Percentiles rank a stretch among this genome's conserved stretches.
These are phyloP conservation scores for Xylariomycetidae sp. DNA, from an alignment of 2,329 filamentous ascomycete species.

Conservation along the genomic window DNA sequence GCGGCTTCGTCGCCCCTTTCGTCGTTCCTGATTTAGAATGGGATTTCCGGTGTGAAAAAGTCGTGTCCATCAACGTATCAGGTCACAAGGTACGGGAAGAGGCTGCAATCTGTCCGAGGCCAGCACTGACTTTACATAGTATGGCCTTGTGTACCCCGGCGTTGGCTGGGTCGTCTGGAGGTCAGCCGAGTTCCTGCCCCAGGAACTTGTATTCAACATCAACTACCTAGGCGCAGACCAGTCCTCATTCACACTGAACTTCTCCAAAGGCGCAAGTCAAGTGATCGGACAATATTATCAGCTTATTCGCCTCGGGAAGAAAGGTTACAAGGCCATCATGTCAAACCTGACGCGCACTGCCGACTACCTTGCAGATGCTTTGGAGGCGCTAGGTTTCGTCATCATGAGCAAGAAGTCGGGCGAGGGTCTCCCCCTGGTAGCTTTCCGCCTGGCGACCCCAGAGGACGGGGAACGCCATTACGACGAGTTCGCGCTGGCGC, in stretches of 20 bases:
- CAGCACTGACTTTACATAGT: slow-evolving; percentile 28
- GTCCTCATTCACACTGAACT: slow-evolving; percentile 94
- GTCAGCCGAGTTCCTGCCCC: slow-evolving; percentile 73
- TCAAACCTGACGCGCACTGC: slow-evolving; percentile 84
- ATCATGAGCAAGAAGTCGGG: slow-evolving; percentile 82
- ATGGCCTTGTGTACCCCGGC: slow-evolving; percentile 73
- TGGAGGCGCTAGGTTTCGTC: slow-evolving; percentile 73
- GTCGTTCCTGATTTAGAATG: slow-evolving; percentile 78
- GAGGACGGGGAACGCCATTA: slow-evolving; percentile 54
- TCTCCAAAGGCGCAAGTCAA: slow-evolving; percentile 90
- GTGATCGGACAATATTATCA: slow-evolving; percentile 98
- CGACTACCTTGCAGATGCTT: slow-evolving; percentile 74
- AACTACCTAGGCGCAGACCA: slow-evolving; percentile 97
- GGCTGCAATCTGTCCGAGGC: neutral
- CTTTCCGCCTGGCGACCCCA: slow-evolving; percentile 62
- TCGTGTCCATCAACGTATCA: slow-evolving; percentile 90
- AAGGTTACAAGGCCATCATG: slow-evolving; percentile 91
- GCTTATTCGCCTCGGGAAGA: slow-evolving; percentile 89
- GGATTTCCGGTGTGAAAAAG: slow-evolving; percentile 87
- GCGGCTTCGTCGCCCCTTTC: slow-evolving; percentile 91
- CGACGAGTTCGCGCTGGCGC: slow-evolving; percentile 75
- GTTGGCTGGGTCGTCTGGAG: slow-evolving; percentile 95
- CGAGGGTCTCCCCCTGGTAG: slow-evolving; percentile 79
- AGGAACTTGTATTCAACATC: slow-evolving; percentile 97
- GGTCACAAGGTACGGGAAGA: slow-evolving; percentile 67